Conservation (phyloP, 352 stramenopile species). For the Blastocystis sp. region DNA sequence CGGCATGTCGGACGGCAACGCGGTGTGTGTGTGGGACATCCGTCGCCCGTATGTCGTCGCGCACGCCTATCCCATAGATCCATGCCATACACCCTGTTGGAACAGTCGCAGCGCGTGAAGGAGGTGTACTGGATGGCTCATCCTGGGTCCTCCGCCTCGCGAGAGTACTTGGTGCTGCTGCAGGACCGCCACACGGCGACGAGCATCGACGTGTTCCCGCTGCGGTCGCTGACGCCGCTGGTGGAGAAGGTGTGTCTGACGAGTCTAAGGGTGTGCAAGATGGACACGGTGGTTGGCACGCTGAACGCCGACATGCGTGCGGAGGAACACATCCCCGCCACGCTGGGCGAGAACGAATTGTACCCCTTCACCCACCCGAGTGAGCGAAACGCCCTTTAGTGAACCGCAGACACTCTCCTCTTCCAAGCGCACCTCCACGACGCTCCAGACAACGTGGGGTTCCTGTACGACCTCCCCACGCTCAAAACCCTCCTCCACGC, state of each 20-base stretch:
- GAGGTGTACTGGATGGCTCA: constrained; percentile 58
- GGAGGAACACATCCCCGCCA: not conserved
- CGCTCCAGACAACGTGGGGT: not conserved
- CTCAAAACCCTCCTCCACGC: not conserved
- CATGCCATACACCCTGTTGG: not conserved
- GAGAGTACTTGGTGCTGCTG: constrained; percentile 17
- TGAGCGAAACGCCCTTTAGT: not conserved
- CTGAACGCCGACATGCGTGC: constrained; percentile 19
- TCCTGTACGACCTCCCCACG: not conserved
- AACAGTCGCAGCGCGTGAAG: constrained; percentile 40
- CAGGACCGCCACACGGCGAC: not conserved
- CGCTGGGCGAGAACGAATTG: constrained; percentile 22
- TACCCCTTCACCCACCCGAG: not conserved
- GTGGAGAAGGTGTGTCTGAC: not conserved
- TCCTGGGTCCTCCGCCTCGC: not conserved
- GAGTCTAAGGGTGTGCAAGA: not conserved
- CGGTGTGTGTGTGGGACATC: constrained; percentile 51
- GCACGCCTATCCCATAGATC: not conserved
- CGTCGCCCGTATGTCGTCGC: constrained; percentile 13
- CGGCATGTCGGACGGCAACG: constrained; percentile 40
- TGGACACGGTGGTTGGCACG: not conserved
- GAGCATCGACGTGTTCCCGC: constrained; percentile 48
- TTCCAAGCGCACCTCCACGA: not conserved
- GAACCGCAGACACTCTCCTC: not conserved
- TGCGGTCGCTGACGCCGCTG: not conserved